Base-by-base conservation (phyloP, 768 basidiomycete genomes). In the Suillus subluteus region DNA sequence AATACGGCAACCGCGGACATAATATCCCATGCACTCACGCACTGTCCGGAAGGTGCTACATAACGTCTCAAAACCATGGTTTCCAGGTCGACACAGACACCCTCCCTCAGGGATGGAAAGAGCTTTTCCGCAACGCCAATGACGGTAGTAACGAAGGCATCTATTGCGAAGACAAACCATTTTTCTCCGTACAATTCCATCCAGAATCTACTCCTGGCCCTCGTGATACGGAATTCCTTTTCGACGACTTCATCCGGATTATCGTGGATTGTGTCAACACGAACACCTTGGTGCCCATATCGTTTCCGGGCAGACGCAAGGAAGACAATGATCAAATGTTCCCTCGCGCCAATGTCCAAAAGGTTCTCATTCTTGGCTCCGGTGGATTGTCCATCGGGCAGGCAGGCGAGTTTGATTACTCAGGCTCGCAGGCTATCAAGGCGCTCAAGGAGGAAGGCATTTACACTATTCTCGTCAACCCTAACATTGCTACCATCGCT, bases 341-440 rank as follows among this genome's bases (percentile, higher is more conserved):
- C 50, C 92, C 91, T 62, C 89, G 88, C 68, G 86, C 85, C 65
- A 85, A 91, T 68, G 95, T 98, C 62, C 88, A 86, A 73, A 99
- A 99, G 81, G 96, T 99, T 63, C 85, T 99, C 72, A 95, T 99
- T 70, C 89, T 99, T 62, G 98, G 98, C 58, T 98, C 97, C 7
- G 98, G 98, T 37, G 98, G 98, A 69, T 83, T 99, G 23, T 98
- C 96, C 13, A 99, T 99, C 70, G 98, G 98, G 61, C 98, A 99
- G 76, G 98, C 98, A 0, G 98, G 98, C 71, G 98, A 99, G 79
- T 99, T 99, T 80, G 98, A 99, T 80, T 99, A 99, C 81, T 99
- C 98, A 0, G 98, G 98, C 68, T 97, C 95, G 46, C 98, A 99
- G 78, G 97, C 98, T 15, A 97, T 99, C 86, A 99, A 99, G 80